Evolutionary conservation across 2,329 filamentous ascomycete species (phyloP).

Genomic region (Paracorniculantispora psalliotae): DNA sequence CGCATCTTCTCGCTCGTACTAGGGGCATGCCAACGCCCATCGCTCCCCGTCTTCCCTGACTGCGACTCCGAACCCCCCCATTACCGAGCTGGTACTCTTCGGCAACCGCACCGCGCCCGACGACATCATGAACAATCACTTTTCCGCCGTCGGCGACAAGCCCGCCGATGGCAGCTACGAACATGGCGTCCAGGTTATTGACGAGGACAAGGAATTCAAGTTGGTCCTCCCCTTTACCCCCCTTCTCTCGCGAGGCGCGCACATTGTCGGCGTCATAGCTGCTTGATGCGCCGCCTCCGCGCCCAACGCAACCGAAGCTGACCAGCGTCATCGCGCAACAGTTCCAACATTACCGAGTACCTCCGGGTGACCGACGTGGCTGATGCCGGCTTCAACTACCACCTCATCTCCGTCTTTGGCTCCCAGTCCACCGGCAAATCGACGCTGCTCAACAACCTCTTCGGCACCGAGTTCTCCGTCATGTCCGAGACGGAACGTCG

Average conservation of each 20-base stretch:
- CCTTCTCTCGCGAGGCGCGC: constrained; percentile 6
- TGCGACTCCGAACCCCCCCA: constrained; percentile 2
- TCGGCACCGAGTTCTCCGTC: constrained; percentile 92
- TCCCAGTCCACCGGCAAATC: constrained; percentile 99
- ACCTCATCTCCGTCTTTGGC: constrained; percentile 97
- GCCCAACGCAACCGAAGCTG: constrained; percentile 11
- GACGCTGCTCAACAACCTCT: constrained; percentile 90
- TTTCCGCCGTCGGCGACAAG: constrained; percentile 66
- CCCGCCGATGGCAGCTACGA: constrained; percentile 66
- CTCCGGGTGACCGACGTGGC: constrained; percentile 74
- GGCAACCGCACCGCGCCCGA: neutral
- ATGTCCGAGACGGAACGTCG: constrained; percentile 93
- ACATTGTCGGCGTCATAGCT: neutral
- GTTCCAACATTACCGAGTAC: constrained; percentile 74
- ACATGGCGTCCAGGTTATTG: constrained; percentile 94
- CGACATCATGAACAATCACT: constrained; percentile 69
- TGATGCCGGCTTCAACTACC: constrained; percentile 95
- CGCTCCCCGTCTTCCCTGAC: constrained; percentile 1
- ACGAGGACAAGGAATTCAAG: constrained; percentile 87
- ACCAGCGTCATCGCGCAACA: constrained; percentile 32
- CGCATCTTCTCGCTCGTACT: neutral
- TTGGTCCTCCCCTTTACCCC: constrained; percentile 42
- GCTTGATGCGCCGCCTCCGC: constrained; percentile 4
- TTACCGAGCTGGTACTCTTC: constrained; percentile 7
- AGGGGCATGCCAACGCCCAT: constrained; percentile 2